phyloP scores from a whole-genome alignment of 805 yeast species.

The Schwanniomyces polymorphus region DNA sequence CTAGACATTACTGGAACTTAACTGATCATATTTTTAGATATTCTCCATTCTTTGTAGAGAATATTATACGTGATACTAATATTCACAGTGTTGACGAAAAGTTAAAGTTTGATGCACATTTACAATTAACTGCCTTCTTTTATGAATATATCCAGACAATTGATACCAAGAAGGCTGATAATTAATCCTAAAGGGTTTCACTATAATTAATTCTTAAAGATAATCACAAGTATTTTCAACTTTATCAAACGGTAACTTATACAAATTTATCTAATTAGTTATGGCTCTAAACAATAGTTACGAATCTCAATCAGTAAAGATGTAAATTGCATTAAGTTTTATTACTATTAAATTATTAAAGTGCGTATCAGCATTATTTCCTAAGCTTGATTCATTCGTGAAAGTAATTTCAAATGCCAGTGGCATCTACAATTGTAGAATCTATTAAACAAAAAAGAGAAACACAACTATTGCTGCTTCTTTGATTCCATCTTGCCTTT shows the following conservation, averaged over 20 bases:
- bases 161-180: constrained; percentile 17
- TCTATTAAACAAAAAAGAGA: background rate
- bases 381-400: background rate
- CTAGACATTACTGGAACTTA: constrained; percentile 57
- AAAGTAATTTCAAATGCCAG: background rate
- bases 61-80: constrained; percentile 16
- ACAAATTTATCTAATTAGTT: too few species aligned
- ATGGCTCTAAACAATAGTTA: too few species aligned
- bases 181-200: too few species aligned
- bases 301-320: too few species aligned
- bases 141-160: constrained; percentile 48
- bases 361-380: background rate
- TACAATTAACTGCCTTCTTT: constrained; percentile 34
- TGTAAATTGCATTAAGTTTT: background rate
- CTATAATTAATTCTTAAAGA: too few species aligned
- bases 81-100: constrained; percentile 40
- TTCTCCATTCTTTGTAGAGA: constrained; percentile 20
- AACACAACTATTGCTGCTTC: constrained; percentile 1
- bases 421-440: background rate
- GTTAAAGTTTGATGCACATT: constrained; percentile 30
- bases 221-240: too few species aligned
- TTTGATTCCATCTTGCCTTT: constrained; percentile 6
- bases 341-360: background rate
- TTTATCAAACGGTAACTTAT: too few species aligned
- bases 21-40: constrained; percentile 56